These are phyloP conservation scores for Tetradesmus obliquus DNA, from an alignment of 139 green algal species.

Conservation along the genomic window DNA sequence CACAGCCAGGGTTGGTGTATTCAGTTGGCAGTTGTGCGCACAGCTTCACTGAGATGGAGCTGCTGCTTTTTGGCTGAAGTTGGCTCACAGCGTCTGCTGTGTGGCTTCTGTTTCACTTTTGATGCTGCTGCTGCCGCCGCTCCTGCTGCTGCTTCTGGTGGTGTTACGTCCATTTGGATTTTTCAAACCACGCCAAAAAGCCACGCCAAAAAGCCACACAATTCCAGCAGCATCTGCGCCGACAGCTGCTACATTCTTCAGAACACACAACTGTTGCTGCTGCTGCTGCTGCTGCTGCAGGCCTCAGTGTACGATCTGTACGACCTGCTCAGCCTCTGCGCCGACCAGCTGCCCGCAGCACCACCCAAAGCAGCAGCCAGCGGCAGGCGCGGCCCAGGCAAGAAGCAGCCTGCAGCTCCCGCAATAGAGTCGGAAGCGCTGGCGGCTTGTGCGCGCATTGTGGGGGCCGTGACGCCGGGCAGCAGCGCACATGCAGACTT, in stretches of 20 bases:
- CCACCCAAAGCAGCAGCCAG: not conserved
- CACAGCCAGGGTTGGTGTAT: too few species aligned
- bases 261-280: too few species aligned
- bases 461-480: constrained; percentile 22
- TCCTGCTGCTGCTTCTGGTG: not conserved
- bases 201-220: too few species aligned
- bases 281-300: constrained; percentile 7
- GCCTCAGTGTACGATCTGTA: constrained; percentile 61
- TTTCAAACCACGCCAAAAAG: too few species aligned
- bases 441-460: constrained; percentile 29
- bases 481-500: constrained; percentile 36
- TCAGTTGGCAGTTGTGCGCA: too few species aligned
- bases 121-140: not conserved
- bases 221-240: too few species aligned
- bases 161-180: too few species aligned
- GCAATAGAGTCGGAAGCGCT: constrained; percentile 28
- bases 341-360: constrained; percentile 48
- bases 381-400: not conserved
- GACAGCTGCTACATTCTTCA: too few species aligned
- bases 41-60: too few species aligned
- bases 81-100: too few species aligned
- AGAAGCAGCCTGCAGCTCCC: not conserved
- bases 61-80: too few species aligned
- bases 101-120: not conserved
- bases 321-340: constrained; percentile 55